phyloP scores from a whole-genome alignment of 1,139 yeast genomes.

The Taphrina pruni region DNA sequence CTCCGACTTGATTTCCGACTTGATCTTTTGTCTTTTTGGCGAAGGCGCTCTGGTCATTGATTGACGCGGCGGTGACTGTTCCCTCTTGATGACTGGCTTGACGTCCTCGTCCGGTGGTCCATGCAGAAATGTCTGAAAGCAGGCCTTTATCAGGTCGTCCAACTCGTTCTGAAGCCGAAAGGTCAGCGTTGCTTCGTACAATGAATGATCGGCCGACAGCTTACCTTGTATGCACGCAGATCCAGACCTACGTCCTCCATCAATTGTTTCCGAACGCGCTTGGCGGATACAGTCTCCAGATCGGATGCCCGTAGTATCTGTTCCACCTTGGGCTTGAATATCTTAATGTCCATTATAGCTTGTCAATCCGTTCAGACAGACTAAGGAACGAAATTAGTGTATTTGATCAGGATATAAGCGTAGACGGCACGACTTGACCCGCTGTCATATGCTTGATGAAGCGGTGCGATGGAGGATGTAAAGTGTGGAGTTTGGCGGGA shows the following conservation, averaged over 20 bases:
- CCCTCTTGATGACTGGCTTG: slow-evolving; percentile 18
- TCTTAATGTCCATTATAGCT: slow-evolving; percentile 16
- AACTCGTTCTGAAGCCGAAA: slow-evolving; percentile 57
- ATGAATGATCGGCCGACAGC: neutral
- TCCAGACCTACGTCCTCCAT: slow-evolving; percentile 70
- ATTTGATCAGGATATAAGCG: no score
- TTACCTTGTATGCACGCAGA: slow-evolving; percentile 57
- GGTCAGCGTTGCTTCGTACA: neutral
- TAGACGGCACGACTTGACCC: no score
- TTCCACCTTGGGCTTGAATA: slow-evolving; percentile 50
- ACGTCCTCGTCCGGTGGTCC: slow-evolving; percentile 42
- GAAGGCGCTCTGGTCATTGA: neutral
- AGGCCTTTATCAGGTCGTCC: slow-evolving; percentile 64
- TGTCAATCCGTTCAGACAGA: neutral
- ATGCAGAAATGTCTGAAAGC: slow-evolving; percentile 62
- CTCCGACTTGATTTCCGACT: slow-evolving; percentile 20
- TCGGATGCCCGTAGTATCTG: slow-evolving; percentile 79
- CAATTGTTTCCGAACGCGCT: slow-evolving; percentile 70
- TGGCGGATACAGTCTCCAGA: slow-evolving; percentile 72
- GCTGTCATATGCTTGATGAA: no score
- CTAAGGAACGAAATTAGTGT: neutral
- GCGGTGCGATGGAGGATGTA: no score
- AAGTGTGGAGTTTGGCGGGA: no score
- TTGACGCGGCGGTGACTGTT: neutral
- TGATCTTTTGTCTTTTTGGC: neutral